Evolutionary conservation across 179 eudicot species (phyloP).

Genomic region (Patellifolia procumbens): DNA sequence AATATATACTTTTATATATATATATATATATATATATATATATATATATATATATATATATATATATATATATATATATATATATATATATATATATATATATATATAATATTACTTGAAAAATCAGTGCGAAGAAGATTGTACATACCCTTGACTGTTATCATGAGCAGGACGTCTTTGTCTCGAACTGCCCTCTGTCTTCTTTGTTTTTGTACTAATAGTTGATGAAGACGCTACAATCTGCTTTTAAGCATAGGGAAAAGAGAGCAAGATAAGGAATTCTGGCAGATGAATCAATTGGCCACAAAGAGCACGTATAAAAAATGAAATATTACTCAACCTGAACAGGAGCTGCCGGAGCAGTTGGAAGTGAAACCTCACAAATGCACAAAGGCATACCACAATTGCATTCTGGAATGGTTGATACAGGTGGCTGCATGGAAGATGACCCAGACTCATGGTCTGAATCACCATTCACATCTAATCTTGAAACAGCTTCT

Average conservation of each 20-base stretch:
- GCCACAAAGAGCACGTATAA: conserved; percentile 11
- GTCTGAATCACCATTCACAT: conserved; percentile 51
- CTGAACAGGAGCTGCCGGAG: conserved; percentile 45
- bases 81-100: too few species aligned
- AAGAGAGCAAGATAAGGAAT: conserved; percentile 15
- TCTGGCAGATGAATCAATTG: neutral
- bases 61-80: too few species aligned
- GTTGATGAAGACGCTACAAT: conserved; percentile 39
- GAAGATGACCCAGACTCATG: conserved; percentile 33
- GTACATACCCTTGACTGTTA: conserved; percentile 60
- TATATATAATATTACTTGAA: too few species aligned
- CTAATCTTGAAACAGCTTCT: conserved; percentile 62
- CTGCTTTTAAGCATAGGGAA: conserved; percentile 30
- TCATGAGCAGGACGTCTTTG: conserved; percentile 61
- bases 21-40: too few species aligned
- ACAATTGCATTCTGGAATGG: conserved; percentile 76
- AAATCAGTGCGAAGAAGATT: conserved; percentile 2
- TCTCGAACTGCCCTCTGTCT: conserved; percentile 48
- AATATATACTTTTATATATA: neutral
- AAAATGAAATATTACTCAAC: conserved; percentile 33
- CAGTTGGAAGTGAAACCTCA: conserved; percentile 59
- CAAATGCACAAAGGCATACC: conserved; percentile 99
- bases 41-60: too few species aligned
- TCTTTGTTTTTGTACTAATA: conserved; percentile 52
- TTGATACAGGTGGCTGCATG: conserved; percentile 35